Evolutionary conservation across 2,329 filamentous ascomycete genomes (phyloP), one percentile per base, ranked within the genome.

Genomic region (Beauveria medogensis): DNA sequence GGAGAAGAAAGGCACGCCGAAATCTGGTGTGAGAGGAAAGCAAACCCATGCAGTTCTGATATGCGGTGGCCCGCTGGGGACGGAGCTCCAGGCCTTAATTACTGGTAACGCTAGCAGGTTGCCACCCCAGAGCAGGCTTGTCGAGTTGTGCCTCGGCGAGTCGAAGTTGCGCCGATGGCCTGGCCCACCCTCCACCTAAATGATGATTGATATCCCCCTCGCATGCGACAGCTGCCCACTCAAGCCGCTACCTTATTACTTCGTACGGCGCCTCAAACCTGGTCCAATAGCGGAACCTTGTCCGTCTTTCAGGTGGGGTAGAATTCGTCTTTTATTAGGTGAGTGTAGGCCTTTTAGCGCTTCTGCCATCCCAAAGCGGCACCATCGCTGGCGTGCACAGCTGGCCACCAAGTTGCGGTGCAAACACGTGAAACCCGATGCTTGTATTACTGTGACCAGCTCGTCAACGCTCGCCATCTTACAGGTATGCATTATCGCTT

Each of bases 131-230:
- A 52, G 26, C 37, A 26, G 18, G 48, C 37, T 44, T 41, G 34
- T 57, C 20, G 14, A 53, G 24, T 60, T 60, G 58, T 53, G 48
- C 58, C 59, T 60, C 59, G 59, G 51, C 52, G 52, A 60, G 41
- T 54, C 34, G 28, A 44, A 60, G 28, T 41, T 58, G 55, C 46
- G 14, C 46, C 55, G 47, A 44, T 51, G 46, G 18, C 44, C 40
- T 52, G 51, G 18, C 59, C 51, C 44, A 34, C 26, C 41, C 57
- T 53, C 26, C 26, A 48, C 14, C 22, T 20, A 24, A 24, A 24
- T 24, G 24, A 24, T 24, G n/a, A 12, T 44, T 22, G n/a, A n/a
- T 46, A 46, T 5, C 14, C n/a, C 20, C n/a, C n/a, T 51, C 12
- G 28, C 48, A 51, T 28, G 48, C 48, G 48, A 51, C 48, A 50